Base-by-base conservation (phyloP, 1,139 yeast species). In the Geotrichum fermentans region DNA sequence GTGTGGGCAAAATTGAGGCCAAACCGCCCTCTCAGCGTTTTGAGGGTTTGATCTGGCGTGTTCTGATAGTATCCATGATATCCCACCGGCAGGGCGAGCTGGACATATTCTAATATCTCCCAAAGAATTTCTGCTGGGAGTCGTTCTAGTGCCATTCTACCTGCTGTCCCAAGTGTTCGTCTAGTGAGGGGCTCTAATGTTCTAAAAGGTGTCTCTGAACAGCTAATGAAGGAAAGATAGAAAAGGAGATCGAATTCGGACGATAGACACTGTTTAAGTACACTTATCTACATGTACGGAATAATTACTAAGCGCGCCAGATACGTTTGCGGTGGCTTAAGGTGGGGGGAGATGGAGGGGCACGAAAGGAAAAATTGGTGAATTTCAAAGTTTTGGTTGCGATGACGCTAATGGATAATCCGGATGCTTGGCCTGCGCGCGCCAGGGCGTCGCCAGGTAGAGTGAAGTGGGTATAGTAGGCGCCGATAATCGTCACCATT, bases 71-170 rank as follows among this genome's bases (percentile, higher is more conserved):
- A 45, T 17, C 49, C 49, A 24, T 32, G 21, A 35, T 45, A 42
- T 13, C 22, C 21, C n/a, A 7, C 35, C 8, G 49, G 45, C n/a
- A 43, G 24, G 28, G 45, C 45, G 36, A 35, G 37, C 17, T 40
- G 45, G 8, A 38, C 41, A 28, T 34, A 35, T 16, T 45, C 39
- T 13, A 40, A 45, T 10, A 45, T 45, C 30, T 40, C 41, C 49
- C 45, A 40, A 24, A 45, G 37, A 40, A 45, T 45, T 32, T 45
- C 49, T 3, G 41, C 24, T 3, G 49, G 49, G 7, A 45, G 40
- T 6, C 16, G 16, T 28, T 35, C 41, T 22, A 45, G 24, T n/a
- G 40, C 33, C 49, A 45, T 45, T 17, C n/a, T 16, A n/a, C 6
- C 11, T 10, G n/a, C n/a, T 8, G 22, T 16, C 16, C 26, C 26